Conservation (phyloP, 768 basidiomycete genomes). For the Suillus decipiens region DNA sequence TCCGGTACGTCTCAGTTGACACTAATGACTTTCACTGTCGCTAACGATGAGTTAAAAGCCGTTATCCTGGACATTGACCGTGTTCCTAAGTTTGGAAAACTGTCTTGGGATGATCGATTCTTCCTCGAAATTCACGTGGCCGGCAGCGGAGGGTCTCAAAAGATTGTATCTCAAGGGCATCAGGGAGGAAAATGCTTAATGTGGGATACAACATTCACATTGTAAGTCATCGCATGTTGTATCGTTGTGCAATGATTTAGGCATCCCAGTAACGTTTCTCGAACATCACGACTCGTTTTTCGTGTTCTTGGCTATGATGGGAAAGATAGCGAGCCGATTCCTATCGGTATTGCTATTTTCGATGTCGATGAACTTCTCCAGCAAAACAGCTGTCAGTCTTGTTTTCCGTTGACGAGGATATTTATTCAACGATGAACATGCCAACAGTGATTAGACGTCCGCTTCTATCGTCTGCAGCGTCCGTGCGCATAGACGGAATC, state of each 20-base stretch:
- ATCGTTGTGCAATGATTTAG: background rate
- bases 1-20: background rate
- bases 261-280: slow-evolving; percentile 1
- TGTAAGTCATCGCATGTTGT: background rate
- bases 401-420: background rate
- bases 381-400: background rate
- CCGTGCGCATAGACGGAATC: background rate
- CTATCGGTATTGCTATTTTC: background rate
- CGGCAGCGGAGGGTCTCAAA: background rate
- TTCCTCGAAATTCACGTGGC: background rate
- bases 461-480: background rate
- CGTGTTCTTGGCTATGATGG: slow-evolving; percentile 1
- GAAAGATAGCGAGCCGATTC: slow-evolving; percentile 4
- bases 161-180: background rate
- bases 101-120: slow-evolving; percentile 5
- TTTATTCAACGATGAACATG: background rate
- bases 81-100: slow-evolving; percentile 2
- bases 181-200: background rate
- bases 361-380: background rate
- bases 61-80: slow-evolving; percentile 1
- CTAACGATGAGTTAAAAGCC: background rate
- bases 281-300: slow-evolving; percentile 3
- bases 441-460: background rate
- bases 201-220: slow-evolving; percentile 3
- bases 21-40: background rate